Evolutionary conservation across 192 early-diverging fungal genomes (phyloP), one percentile per base, ranked within the genome.

Genomic region (Pilaira anomala): DNA sequence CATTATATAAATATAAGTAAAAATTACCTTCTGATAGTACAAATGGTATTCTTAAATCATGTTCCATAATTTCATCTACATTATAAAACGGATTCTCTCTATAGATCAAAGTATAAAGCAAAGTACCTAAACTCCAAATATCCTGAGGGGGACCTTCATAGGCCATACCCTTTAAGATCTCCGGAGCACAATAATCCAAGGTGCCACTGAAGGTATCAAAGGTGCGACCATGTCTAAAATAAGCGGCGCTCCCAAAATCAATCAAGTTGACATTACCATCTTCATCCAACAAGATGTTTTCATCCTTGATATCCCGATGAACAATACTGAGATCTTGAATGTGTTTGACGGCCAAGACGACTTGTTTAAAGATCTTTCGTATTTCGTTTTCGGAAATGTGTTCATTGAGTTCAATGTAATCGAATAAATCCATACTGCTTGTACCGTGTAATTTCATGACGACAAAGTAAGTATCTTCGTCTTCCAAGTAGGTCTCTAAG

Each of bases 101-200:
- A 70, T 86, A 76, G 9, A 91, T 82, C 41, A 93, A 74, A 8
- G 90, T 89, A 63, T 93, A 95, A n/a, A 95, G 72, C 7, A 93
- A 75, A 3, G 93, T 89, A 3, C 93, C 93, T 14, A 91, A 66
- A 25, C 86, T 87, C 93, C 93, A 95, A 19, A 91, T 85, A 62
- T 95, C 93, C 48, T 93, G 87, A 36, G 93, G 90, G 21, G 91
- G 91, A 1, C 93, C 93, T 42, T 77, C 68, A 65, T 95, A 95
- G 6, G 84, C 84, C 41, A 89, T 86, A 28, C 92, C 92, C 44
- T 86, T 76, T 42, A 94, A 80, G 62, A 94, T 86, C 77, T 94
- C 92, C 40, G 86, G 85, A 44, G 85, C 81, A 9, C 81, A 77
- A 73, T 91, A 93, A 29, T 91, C 90, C 18, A 93, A 74, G 46